Conservation (phyloP, 352 stramenopile genomes). For the Globisporangium barbulae region DNA sequence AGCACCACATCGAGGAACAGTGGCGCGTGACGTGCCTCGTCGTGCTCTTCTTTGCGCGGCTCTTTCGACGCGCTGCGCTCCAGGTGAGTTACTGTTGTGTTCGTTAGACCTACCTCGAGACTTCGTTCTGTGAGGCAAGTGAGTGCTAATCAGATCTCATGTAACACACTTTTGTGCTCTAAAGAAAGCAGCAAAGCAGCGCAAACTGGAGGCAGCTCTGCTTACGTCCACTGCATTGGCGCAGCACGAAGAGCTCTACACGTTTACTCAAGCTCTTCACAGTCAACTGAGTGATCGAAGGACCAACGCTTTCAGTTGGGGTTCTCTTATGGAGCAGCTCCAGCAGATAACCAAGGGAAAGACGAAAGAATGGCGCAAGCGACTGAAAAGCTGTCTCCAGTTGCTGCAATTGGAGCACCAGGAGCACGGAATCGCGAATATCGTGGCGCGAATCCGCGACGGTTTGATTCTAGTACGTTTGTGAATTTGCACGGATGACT, state of each 20-base stretch:
- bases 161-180: neutral
- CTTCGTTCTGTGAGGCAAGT: neutral
- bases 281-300: neutral
- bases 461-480: constrained; percentile 14
- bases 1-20: constrained; percentile 24
- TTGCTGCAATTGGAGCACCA: constrained; percentile 12
- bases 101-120: neutral
- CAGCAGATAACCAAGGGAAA: neutral
- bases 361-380: neutral
- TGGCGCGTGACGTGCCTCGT: constrained; percentile 32
- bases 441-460: constrained; percentile 6
- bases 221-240: neutral
- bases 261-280: neutral
- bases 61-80: constrained; percentile 32
- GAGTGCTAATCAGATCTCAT: neutral
- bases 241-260: neutral
- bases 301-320: neutral
- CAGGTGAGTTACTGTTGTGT: constrained; percentile 10
- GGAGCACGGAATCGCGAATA: neutral
- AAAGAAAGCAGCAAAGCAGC: constrained; percentile 25
- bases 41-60: constrained; percentile 32
- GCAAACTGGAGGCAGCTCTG: constrained; percentile 8
- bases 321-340: neutral
- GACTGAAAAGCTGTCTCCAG: constrained; percentile 7
- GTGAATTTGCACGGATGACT: neutral